Percentiles rank a stretch among this genome's conserved stretches.
Conservation (phyloP, 768 basidiomycete species). For the Mycena olivaceomarginata region DNA sequence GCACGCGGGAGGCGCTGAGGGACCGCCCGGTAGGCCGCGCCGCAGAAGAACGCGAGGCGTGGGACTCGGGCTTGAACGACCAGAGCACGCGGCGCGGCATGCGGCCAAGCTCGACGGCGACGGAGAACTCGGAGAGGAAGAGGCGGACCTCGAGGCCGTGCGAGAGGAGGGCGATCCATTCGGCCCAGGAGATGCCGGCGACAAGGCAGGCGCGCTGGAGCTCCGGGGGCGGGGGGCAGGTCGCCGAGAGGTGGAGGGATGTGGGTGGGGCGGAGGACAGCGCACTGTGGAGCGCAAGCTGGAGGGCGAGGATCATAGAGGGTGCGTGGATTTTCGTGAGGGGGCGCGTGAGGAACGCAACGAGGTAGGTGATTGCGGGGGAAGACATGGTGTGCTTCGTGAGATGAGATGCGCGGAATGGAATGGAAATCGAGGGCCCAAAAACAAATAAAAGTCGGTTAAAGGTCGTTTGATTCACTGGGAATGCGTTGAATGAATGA, state of each 20-base stretch:
- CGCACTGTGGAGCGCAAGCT: slow-evolving; percentile 11
- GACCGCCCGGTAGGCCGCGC: not conserved
- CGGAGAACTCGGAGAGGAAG: not conserved
- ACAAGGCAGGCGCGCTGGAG: slow-evolving; percentile 30
- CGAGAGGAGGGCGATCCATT: slow-evolving; percentile 32
- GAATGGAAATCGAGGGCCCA: not conserved
- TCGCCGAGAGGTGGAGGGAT: slow-evolving; percentile 18
- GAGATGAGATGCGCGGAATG: not conserved
- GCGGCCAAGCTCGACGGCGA: slow-evolving; percentile 11
- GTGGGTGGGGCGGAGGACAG: not conserved
- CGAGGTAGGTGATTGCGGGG: slow-evolving; percentile 19
- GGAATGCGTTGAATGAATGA: slow-evolving; percentile 14
- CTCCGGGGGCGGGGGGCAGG: slow-evolving; percentile 12
- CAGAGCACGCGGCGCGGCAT: slow-evolving; percentile 20
- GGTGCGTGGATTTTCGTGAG: slow-evolving; percentile 23
- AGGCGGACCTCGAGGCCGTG: slow-evolving; percentile 16
- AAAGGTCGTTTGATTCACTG: slow-evolving; percentile 23
- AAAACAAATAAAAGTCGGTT: too few species aligned
- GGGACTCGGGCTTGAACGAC: not conserved
- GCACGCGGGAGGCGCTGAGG: not conserved
- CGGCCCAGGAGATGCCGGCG: slow-evolving; percentile 26
- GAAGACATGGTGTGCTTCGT: slow-evolving; percentile 20
- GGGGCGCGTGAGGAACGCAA: slow-evolving; percentile 39
- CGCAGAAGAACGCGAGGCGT: not conserved
- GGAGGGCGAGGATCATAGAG: slow-evolving; percentile 27